Evolutionary conservation across 805 yeast genomes (phyloP), one percentile per base, ranked within the genome.

Genomic region (Ogataea naganishii): DNA sequence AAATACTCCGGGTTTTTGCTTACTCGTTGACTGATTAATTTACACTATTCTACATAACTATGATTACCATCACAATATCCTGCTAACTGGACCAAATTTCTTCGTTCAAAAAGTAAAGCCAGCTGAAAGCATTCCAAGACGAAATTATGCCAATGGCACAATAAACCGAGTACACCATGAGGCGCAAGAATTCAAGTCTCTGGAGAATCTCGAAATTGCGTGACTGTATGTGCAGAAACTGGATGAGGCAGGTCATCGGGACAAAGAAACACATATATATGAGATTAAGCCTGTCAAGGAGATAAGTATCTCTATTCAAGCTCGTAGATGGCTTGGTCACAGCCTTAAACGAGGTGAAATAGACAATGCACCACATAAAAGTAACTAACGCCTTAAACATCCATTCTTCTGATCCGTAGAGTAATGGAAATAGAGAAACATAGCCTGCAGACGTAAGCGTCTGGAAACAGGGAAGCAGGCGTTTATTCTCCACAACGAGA

Each of bases 51-150:
- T n/a, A n/a, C n/a, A n/a, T n/a, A n/a, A n/a, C n/a, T n/a, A n/a
- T n/a, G n/a, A n/a, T n/a, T n/a, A n/a, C n/a, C n/a, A n/a, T n/a
- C n/a, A n/a, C n/a, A n/a, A n/a, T n/a, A n/a, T n/a, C n/a, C n/a
- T n/a, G n/a, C n/a, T n/a, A n/a, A n/a, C n/a, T n/a, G n/a, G n/a
- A 59, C 85, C 86, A 79, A 3, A 80, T 61, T 5, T 71, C 64
- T 44, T 85, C 95, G 48, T 81, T 88, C 32, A 83, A 75, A 51
- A 85, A 83, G 48, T 83, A 88, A 31, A 82, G 58, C 95, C 95
- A 88, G 36, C 82, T 75, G 41, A 86, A 70, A 6, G 94, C 92
- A 39, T 80, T 69, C 94, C 95, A 92, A 29, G 94, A 74, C 26
- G 83, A 66, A 7, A 88, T 62, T 6, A 92, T 75, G 3, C 98